Conservation (phyloP, 345 rosid genomes). For the Salix dunnii region DNA sequence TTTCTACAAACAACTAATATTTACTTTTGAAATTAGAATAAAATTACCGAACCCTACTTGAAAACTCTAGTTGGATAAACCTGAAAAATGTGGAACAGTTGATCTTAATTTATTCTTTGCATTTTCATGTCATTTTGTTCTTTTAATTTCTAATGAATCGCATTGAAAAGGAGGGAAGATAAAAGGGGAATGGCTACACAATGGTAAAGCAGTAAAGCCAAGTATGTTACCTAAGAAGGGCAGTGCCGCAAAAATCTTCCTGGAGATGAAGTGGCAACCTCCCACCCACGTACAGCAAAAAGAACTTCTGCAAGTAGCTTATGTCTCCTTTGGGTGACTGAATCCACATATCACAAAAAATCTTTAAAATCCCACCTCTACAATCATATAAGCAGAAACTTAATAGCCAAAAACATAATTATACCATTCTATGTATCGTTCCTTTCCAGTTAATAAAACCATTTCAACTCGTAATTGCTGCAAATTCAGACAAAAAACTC, state of each 20-base stretch:
- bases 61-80: neutral
- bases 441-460: too few species aligned
- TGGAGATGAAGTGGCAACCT: conserved; percentile 84
- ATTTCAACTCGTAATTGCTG: too few species aligned
- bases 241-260: conserved; percentile 97
- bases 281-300: conserved; percentile 73
- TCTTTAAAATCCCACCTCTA: neutral
- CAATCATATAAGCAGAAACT: too few species aligned
- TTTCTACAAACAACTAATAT: neutral
- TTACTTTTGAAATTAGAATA: neutral
- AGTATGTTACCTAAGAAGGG: conserved; percentile 61
- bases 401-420: too few species aligned
- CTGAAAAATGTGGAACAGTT: too few species aligned
- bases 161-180: too few species aligned
- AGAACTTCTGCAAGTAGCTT: conserved; percentile 84
- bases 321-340: conserved; percentile 93
- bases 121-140: too few species aligned
- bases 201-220: neutral
- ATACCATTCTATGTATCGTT: too few species aligned
- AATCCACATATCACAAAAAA: conserved; percentile 16
- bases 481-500: neutral
- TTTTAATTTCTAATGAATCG: too few species aligned
- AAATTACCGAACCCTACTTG: neutral
- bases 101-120: too few species aligned
- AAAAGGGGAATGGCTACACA: neutral